Base-by-base conservation (phyloP, 441 rosid genomes). In the Gossypium davidsonii region DNA sequence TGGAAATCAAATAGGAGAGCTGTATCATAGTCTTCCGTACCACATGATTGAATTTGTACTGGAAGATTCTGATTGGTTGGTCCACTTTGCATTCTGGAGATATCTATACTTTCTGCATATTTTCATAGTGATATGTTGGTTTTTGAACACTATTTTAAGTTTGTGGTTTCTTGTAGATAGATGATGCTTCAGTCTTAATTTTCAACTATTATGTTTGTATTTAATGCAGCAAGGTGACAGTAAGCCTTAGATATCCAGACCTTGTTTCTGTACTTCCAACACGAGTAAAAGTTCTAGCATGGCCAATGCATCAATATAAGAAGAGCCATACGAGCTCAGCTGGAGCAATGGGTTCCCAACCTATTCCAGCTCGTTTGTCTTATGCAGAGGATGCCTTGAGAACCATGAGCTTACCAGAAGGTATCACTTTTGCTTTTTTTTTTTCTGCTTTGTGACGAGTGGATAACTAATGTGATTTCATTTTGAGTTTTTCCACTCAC, bases 11-110 rank as follows among this genome's bases (percentile, higher is more conserved):
- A 91, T 95, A 67, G 87, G 89, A 60, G 97, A 92, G 81, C 80
- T 95, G 66, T 91, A 90, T 79, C 93, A 93, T 77, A 93, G 95
- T 81, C 95, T 91, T 80, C 96, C 99, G 0, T 91, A 89, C 86
- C 91, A 93, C 88, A 87, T 93, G 88, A 81, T 93, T 78, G 95
- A 95, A 81, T 93, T 90, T 77, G 83, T 78, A 26, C 77, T 93
- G 3, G 98, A 91, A 67, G 92, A 89, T 80, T 79, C 82, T 75
- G 92, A 90, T 75, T 87, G 99, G 98, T 93, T 62, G 73, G 98
- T 84, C 57, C 70, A 60, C 62, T 28, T 71, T 57, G 14, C 46
- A 28, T 58, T 72, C 12, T 49, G 31, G 20, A 3, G 34, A 31
- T 72, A 26, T 49, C 58, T 60, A 6, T 3, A 51, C 15, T 48